Percentiles rank a stretch among this genome's conserved stretches.
These are phyloP conservation scores for Coemansia sp. DNA, from an alignment of 192 early-diverging fungal genomes.

Conservation along the genomic window DNA sequence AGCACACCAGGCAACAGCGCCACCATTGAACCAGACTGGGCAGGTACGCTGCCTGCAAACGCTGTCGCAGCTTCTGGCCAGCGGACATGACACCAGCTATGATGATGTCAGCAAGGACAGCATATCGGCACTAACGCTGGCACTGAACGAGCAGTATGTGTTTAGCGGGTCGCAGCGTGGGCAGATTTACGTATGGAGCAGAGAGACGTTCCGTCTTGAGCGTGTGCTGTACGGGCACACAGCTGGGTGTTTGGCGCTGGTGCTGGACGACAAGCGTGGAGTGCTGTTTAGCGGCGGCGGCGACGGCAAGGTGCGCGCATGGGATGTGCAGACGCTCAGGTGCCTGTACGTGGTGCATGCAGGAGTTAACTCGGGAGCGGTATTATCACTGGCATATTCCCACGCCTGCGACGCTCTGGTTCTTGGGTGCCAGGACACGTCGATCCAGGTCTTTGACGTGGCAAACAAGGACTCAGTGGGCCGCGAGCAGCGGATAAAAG, in stretches of 20 bases:
- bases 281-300: conserved; percentile 51
- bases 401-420: conserved; percentile 56
- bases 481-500: conserved; percentile 7
- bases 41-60: conserved; percentile 24
- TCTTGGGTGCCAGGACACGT: conserved; percentile 77
- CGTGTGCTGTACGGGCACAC: conserved; percentile 27
- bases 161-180: conserved; percentile 70
- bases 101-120: neutral
- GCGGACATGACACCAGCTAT: conserved; percentile 44
- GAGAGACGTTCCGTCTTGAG: conserved; percentile 59
- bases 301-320: conserved; percentile 72
- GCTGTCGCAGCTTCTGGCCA: conserved; percentile 9
- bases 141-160: conserved; percentile 57
- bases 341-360: conserved; percentile 65
- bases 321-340: conserved; percentile 62
- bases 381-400: conserved; percentile 67
- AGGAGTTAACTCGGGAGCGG: conserved; percentile 68
- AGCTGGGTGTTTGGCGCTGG: conserved; percentile 34
- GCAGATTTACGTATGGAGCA: conserved; percentile 62
- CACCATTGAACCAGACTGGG: conserved; percentile 9
- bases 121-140: conserved; percentile 61
- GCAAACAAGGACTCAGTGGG: conserved; percentile 11
- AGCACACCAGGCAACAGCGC: neutral
- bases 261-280: conserved; percentile 1
- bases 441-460: conserved; percentile 61